Base-by-base conservation (phyloP, 768 basidiomycete species). In the Lentinula sp. region DNA sequence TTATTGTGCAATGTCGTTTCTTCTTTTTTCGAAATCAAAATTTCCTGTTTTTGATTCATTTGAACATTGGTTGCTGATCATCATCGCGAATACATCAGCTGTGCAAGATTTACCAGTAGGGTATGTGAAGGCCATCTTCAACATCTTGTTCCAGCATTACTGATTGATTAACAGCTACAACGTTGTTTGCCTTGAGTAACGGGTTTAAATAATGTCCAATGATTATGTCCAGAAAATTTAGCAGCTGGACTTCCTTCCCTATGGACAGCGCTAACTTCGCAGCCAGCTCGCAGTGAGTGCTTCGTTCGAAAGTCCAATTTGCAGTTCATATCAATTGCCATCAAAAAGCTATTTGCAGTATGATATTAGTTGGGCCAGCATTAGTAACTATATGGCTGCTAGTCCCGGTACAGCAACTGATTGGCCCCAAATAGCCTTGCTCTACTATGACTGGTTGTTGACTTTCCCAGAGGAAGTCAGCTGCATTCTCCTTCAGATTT, bases 401-500 rank as follows among this genome's bases (percentile, higher is more conserved):
- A 10, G 4, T 16, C 56, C 16, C 42, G 39, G 23, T 57, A 3
- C 16, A 41, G 28, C 7, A 28, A 15, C 28, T 56, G 42, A 41
- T 39, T 3, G 7, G 4, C 6, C 42, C 6, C 42, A 42, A 15
- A 36, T 16, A 72, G 72, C 68, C 2, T 58, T 74, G 0, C 46
- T 75, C 4, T 75, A 68, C 52, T 75, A 72, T 36, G 74, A 75
- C 56, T 75, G 71, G 50, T 61, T 64, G 35, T 60, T 75, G 18
- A 74, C 73, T 1, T 68, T 75, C 39, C 63, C 68, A 7, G 60
- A 61, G 49, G 73, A 75, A 50, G 66, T 76, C 12, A 37, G 5
- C 5, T 16, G 9, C 10, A 7, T n/a, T 39, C 20, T 18, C 16
- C 12, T 39, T 16, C 12, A 4, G 18, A n/a, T 54, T 0, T 12